A percentile compares a stretch with the other conserved stretches of the same genome.
phyloP scores from a whole-genome alignment of 1,284 basidiomycete species.

The Apiotrichum sp. region DNA sequence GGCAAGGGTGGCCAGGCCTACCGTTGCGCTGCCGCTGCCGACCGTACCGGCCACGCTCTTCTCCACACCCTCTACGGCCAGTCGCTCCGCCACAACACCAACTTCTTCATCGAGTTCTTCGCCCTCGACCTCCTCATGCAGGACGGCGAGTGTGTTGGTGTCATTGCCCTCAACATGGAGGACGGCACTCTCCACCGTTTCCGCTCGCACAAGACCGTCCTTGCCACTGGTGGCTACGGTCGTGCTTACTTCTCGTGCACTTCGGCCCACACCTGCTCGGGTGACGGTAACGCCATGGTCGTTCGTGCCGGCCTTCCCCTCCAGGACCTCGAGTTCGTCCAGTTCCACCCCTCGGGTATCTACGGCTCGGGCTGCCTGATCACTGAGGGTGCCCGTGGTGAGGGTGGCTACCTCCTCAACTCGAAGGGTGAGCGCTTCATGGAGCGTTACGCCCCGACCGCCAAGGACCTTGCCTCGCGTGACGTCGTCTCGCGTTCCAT shows the following conservation, averaged over 20 bases:
- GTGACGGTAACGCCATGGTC: conserved; percentile 99
- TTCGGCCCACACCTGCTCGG: conserved; percentile 96
- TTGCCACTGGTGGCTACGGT: conserved; percentile 98
- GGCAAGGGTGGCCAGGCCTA: conserved; percentile 99
- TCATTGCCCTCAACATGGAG: conserved; percentile 98
- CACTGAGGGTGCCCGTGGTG: conserved; percentile 96
- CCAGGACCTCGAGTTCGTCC: conserved; percentile 97
- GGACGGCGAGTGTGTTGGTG: conserved; percentile 97
- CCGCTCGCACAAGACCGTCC: conserved; percentile 95
- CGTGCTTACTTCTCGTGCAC: conserved; percentile 99
- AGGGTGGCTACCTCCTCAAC: conserved; percentile 98
- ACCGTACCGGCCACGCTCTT: conserved; percentile 97
- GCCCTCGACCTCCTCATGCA: conserved; percentile 98
- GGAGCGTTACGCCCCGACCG: conserved; percentile 99
- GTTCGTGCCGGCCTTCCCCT: conserved; percentile 91
- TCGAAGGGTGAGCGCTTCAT: conserved; percentile 99
- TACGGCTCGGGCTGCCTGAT: conserved; percentile 99
- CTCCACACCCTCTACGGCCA: conserved; percentile 98
- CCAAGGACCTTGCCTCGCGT: conserved; percentile 98
- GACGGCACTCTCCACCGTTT: conserved; percentile 98
- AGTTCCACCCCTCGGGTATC: conserved; percentile 99
- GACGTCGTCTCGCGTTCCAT: conserved; percentile 99
- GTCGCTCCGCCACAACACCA: conserved; percentile 97
- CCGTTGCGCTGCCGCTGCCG: conserved; percentile 96
- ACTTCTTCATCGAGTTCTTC: conserved; percentile 99